Evolutionary conservation across 768 basidiomycete species (phyloP).

Genomic region (Rhizopogon roseolus): DNA sequence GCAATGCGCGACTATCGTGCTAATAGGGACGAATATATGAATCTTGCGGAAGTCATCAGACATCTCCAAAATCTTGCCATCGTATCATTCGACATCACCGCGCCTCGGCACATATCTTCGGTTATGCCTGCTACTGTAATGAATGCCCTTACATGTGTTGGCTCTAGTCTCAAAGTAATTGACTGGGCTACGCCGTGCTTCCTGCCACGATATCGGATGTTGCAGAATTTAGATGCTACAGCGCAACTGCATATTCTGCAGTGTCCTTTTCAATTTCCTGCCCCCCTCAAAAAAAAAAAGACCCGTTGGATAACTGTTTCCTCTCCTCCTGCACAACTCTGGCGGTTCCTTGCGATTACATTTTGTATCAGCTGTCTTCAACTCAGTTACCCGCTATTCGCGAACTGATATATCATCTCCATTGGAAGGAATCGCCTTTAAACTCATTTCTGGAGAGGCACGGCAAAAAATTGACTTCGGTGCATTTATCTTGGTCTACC

Average conservation of each 20-base stretch:
- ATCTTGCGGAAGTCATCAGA: no score
- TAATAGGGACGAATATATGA: no score
- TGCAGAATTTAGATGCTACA: slow-evolving; percentile 5
- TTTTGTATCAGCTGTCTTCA: background rate
- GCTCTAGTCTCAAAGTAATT: slow-evolving; percentile 15
- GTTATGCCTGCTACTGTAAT: slow-evolving; percentile 9
- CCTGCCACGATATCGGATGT: background rate
- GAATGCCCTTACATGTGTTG: slow-evolving; percentile 10
- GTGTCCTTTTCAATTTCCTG: background rate
- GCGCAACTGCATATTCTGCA: slow-evolving; percentile 10
- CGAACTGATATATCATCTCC: background rate
- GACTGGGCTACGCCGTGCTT: slow-evolving; percentile 9
- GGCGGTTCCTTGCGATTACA: background rate
- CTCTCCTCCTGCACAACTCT: slow-evolving; percentile 6
- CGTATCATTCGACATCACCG: slow-evolving; percentile 10
- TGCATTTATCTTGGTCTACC: background rate
- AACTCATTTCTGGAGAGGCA: slow-evolving; percentile 5
- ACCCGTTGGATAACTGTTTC: slow-evolving; percentile 7
- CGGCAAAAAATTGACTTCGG: slow-evolving; percentile 10
- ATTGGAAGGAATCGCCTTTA: background rate
- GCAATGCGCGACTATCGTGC: no score
- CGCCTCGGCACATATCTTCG: no score
- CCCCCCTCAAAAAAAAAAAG: no score
- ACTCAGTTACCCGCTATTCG: slow-evolving; percentile 12
- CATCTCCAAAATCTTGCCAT: slow-evolving; percentile 16